Base-by-base conservation (phyloP, 352 stramenopile species). In the Pythium plurisporium region DNA sequence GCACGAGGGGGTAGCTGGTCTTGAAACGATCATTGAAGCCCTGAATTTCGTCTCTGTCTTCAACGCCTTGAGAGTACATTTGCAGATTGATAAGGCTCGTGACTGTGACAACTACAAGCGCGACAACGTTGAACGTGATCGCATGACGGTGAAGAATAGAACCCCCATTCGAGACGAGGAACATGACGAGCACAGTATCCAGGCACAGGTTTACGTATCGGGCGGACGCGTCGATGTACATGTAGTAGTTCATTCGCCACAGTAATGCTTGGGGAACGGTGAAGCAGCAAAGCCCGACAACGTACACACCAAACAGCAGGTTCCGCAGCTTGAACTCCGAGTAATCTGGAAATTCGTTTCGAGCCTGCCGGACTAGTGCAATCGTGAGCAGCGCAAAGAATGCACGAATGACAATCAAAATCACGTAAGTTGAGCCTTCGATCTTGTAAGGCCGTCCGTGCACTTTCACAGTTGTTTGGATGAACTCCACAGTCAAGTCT, bases 131-230 rank as follows among this genome's bases (percentile, higher is more conserved):
- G 66, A 90, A 89, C 9, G 71, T 52, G 11, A 87, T 58, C 0
- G 77, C 62, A 42, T 89, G 78, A 19, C 82, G 82, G 41, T 88
- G 83, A 40, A 91, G 54, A 23, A 94, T 82, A 2, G 82, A 92
- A 17, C 85, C 69, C 14, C 85, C 85, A 26, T 91, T 92, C 3
- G 85, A 94, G 3, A 90, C 85, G 19, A 91, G 66, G 48, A 94
- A 91, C 82, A 94, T 94, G 8, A 78, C 70, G 7, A 94, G 58
- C 42, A 94, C 84, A 0, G 73, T 79, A 48, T 91, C 82, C 9
- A 94, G 65, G 38, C 82, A 94, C 55, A 94, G 50, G 29, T 94
- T 85, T 26, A 88, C 74, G 52, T 92, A 91, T 17, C 78, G 64
- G 23, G 78, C 56, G 2, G 79, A 89, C 1, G 78, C 82, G 47